Percentiles rank a stretch among this genome's conserved stretches.
phyloP scores from a whole-genome alignment of 2,329 filamentous ascomycete genomes.

The Aspergillus novofumigatus region DNA sequence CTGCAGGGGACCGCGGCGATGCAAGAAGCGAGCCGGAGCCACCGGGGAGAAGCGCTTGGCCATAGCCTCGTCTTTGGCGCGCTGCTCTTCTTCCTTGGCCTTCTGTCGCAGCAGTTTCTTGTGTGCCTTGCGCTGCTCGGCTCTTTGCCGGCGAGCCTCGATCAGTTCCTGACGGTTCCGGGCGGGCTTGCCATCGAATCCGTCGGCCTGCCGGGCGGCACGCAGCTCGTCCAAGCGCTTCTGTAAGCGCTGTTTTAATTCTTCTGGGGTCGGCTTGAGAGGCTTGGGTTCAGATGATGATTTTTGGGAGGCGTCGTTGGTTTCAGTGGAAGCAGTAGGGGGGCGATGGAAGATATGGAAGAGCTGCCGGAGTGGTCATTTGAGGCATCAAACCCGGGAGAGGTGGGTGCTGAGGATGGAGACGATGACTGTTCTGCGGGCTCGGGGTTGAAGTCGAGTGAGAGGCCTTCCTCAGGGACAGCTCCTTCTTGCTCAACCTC shows the following conservation, averaged over 20 bases:
- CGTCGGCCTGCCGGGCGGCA: conserved; percentile 81
- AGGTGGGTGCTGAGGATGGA: conserved; percentile 50
- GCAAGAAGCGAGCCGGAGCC: conserved; percentile 56
- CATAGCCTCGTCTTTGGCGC: conserved; percentile 54
- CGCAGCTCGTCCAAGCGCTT: conserved; percentile 82
- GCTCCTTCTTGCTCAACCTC: conserved; percentile 35
- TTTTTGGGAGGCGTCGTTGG: conserved; percentile 22
- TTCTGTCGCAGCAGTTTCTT: conserved; percentile 80
- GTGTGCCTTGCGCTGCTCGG: conserved; percentile 77
- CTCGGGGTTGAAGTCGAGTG: conserved; percentile 42
- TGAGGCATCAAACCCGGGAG: conserved; percentile 53
- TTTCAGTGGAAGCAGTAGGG: conserved; percentile 25
- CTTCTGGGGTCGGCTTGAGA: conserved; percentile 64
- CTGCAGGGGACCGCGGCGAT: conserved; percentile 49
- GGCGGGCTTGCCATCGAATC: conserved; percentile 73
- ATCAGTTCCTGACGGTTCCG: conserved; percentile 88
- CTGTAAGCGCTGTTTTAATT: conserved; percentile 72
- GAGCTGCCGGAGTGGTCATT: conserved; percentile 54
- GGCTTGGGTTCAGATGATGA: conserved; percentile 51
- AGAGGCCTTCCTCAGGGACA: conserved; percentile 47
- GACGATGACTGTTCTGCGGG: conserved; percentile 37
- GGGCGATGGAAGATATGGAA: conserved; percentile 64
- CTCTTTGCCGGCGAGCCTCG: conserved; percentile 80
- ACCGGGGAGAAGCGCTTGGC: conserved; percentile 53
- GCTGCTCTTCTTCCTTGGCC: conserved; percentile 75